A percentile compares a stretch with the other conserved stretches of the same genome.
These are phyloP conservation scores for Metarhizium anisopliae DNA, from an alignment of 2,329 filamentous ascomycete genomes.

Conservation along the genomic window DNA sequence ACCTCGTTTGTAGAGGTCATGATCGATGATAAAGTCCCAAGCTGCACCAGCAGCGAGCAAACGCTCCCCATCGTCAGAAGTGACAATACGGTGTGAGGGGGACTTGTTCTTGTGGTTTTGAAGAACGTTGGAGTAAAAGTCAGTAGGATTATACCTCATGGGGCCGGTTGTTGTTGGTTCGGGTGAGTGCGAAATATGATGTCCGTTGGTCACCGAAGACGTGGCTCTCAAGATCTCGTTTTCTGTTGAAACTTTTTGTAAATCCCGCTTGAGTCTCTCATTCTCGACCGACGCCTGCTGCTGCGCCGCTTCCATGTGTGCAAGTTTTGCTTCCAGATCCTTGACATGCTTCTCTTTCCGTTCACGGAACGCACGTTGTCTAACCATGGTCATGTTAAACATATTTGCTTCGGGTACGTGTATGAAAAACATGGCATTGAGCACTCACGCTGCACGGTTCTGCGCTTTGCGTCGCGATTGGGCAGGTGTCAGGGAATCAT, in stretches of 20 bases:
- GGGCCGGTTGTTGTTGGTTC: conserved; percentile 53
- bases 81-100: conserved; percentile 59
- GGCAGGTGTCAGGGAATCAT: conserved; percentile 46
- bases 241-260: conserved; percentile 78
- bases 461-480: conserved; percentile 52
- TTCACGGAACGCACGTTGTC: conserved; percentile 92
- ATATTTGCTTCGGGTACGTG: not conserved
- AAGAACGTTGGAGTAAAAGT: conserved; percentile 59
- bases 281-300: conserved; percentile 71
- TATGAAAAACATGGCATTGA: not conserved
- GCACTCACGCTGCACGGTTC: conserved; percentile 51
- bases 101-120: conserved; percentile 53
- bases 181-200: conserved; percentile 30
- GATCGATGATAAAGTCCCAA: conserved; percentile 82
- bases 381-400: conserved; percentile 25
- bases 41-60: conserved; percentile 69
- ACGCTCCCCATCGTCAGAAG: conserved; percentile 55
- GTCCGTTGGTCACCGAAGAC: conserved; percentile 32
- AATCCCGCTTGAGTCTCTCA: conserved; percentile 72
- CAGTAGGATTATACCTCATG: conserved; percentile 61
- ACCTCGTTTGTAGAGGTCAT: conserved; percentile 67
- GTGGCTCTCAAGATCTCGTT: conserved; percentile 89
- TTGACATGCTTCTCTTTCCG: conserved; percentile 92
- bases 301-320: conserved; percentile 64
- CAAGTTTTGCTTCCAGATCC: conserved; percentile 82